Evolutionary conservation across 352 stramenopile genomes (phyloP), one percentile per base, ranked within the genome.

Genomic region (Phytophthora pistaciae): DNA sequence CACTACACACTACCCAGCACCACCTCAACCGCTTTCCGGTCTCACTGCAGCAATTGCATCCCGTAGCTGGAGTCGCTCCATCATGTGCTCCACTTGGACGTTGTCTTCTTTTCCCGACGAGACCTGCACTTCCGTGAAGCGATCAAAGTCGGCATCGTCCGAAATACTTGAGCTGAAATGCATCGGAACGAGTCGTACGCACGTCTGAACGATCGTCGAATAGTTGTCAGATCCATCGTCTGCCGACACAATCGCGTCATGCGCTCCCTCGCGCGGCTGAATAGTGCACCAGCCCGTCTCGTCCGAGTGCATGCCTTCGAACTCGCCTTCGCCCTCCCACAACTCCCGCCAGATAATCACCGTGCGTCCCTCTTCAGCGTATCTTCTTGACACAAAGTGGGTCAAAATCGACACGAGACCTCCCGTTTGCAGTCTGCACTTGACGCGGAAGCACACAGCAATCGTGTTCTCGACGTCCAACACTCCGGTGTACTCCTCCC

Each of bases 301-400:
- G n/a, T 78, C 71, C 2, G 56, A 75, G 6, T 74, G 42, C 53
- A 74, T 66, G 1, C 71, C 66, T 40, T 56, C n/a, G 38, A 78
- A 58, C 1, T 56, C 60, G 1, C 62, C 71, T 42, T 71, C 53
- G 14, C 85, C 84, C 40, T 88, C 79, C 50, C 81, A 68, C 5
- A 84, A 67, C 16, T 88, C 69, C 60, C 71, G 70, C 81, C 81
- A 91, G 14, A 85, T 74, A 54, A 90, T 79, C 29, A 90, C 74
- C 1, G 80, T 74, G 21, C 83, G 81, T 25, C 76, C 64, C 29
- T 74, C 48, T 40, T 90, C 79, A 21, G 80, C 60, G 63, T 87
- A 88, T 1, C 75, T 72, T 10, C 80, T 68, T 31, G 83, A 49
- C 36, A 90, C 74, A 61, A 72, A 75, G n/a, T 70, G 60, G 3